Percentiles rank a stretch among this genome's conserved stretches.
Evolutionary conservation across 2,329 filamentous ascomycete species (phyloP).

Genomic region (Neofusicoccum kwambonambiense): DNA sequence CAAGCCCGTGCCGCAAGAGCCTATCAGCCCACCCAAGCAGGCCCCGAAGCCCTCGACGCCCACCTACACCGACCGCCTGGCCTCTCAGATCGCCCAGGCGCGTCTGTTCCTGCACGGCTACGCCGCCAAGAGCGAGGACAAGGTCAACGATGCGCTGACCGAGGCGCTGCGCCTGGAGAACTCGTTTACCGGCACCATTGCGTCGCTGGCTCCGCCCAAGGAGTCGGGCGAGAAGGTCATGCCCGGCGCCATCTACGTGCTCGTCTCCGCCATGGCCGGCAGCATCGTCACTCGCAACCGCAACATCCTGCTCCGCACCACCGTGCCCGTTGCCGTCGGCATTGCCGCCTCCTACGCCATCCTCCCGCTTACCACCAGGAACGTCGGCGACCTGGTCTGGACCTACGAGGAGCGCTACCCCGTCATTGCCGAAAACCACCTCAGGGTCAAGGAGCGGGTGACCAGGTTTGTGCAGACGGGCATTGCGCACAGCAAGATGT

Average conservation of each 20-base stretch:
- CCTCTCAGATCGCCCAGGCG: conserved; percentile 73
- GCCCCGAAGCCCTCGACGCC: conserved; percentile 48
- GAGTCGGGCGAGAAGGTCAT: conserved; percentile 86
- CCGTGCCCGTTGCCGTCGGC: conserved; percentile 76
- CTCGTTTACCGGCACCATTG: conserved; percentile 84
- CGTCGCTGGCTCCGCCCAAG: conserved; percentile 80
- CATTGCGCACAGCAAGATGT: conserved; percentile 70
- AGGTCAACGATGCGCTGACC: conserved; percentile 79
- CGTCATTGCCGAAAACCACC: conserved; percentile 75
- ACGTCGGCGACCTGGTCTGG: conserved; percentile 84
- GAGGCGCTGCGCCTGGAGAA: conserved; percentile 81
- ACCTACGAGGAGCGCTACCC: conserved; percentile 89
- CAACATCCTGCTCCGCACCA: conserved; percentile 75
- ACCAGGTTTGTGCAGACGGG: conserved; percentile 70
- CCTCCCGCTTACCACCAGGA: conserved; percentile 84
- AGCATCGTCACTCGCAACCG: conserved; percentile 88
- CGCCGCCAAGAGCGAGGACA: conserved; percentile 72
- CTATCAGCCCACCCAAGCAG: conserved; percentile 27
- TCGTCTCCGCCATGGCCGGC: conserved; percentile 92
- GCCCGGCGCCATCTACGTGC: conserved; percentile 86
- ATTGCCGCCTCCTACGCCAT: conserved; percentile 80
- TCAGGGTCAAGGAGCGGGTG: conserved; percentile 67
- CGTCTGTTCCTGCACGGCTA: conserved; percentile 79
- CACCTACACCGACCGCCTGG: conserved; percentile 86
- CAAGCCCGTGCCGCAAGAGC: conserved; percentile 35